Evolutionary conservation across 768 basidiomycete species (phyloP).

Genomic region (Mycena indigotica): DNA sequence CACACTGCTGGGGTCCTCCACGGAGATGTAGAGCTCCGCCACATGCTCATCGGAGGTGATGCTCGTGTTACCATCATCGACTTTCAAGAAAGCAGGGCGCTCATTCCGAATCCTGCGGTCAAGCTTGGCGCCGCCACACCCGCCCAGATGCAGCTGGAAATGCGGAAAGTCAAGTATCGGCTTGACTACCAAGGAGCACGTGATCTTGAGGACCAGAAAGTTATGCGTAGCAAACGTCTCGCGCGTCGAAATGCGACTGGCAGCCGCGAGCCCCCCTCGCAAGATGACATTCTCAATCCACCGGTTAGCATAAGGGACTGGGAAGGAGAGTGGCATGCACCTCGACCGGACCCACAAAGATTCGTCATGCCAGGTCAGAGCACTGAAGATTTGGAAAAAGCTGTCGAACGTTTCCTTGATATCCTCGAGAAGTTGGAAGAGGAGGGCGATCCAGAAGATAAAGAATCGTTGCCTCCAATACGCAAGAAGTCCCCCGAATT

Average conservation of each 20-base stretch:
- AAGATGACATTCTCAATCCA: slow-evolving; percentile 67
- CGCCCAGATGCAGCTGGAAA: slow-evolving; percentile 50
- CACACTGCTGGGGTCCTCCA: slow-evolving; percentile 52
- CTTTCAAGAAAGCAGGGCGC: slow-evolving; percentile 46
- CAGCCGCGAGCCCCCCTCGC: not conserved
- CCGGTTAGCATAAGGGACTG: slow-evolving; percentile 60
- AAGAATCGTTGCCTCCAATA: not conserved
- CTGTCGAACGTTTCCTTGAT: slow-evolving; percentile 14
- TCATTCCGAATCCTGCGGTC: slow-evolving; percentile 30
- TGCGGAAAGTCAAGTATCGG: slow-evolving; percentile 57
- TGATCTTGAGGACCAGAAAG: slow-evolving; percentile 17
- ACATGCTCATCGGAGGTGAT: slow-evolving; percentile 59
- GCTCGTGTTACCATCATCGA: slow-evolving; percentile 56
- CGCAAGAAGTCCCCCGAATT: slow-evolving; percentile 16
- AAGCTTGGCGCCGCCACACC: slow-evolving; percentile 39
- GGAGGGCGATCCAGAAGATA: slow-evolving; percentile 2
- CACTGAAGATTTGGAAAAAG: slow-evolving; percentile 10
- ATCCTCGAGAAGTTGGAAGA: slow-evolving; percentile 19
- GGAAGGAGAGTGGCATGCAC: slow-evolving; percentile 37
- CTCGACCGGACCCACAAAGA: slow-evolving; percentile 6
- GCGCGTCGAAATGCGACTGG: slow-evolving; percentile 2
- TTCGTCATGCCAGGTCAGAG: slow-evolving; percentile 23
- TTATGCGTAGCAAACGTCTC: slow-evolving; percentile 16
- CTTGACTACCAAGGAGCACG: slow-evolving; percentile 44
- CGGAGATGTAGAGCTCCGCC: slow-evolving; percentile 48